These are phyloP conservation scores for Exophiala lecanii-corni DNA, from an alignment of 2,329 filamentous ascomycete genomes.

Conservation along the genomic window DNA sequence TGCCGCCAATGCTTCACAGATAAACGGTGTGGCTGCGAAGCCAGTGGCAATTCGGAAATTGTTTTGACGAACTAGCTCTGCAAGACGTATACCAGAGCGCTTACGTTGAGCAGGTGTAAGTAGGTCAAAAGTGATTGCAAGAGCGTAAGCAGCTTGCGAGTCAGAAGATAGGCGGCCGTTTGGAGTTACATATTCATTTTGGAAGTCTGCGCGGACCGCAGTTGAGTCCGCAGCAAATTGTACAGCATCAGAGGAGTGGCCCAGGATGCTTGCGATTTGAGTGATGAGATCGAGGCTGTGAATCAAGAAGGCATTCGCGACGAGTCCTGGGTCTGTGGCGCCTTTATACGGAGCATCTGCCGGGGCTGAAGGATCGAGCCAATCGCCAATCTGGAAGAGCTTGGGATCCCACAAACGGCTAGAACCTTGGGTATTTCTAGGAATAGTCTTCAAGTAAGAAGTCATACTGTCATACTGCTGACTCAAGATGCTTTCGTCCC, in stretches of 20 bases:
- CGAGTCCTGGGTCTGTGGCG: constrained; percentile 33
- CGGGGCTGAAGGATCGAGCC: constrained; percentile 39
- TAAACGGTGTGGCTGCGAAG: constrained; percentile 33
- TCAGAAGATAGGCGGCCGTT: constrained; percentile 30
- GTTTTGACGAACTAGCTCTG: constrained; percentile 23
- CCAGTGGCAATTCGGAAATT: constrained; percentile 34
- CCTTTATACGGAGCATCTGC: constrained; percentile 32
- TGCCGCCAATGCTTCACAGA: constrained; percentile 29
- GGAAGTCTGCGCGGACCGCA: constrained; percentile 29
- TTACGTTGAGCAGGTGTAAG: constrained; percentile 17
- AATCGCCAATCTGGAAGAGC: constrained; percentile 38
- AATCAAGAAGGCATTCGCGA: constrained; percentile 38
- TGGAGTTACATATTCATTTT: constrained; percentile 30
- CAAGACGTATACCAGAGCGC: constrained; percentile 25
- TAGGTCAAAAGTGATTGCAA: constrained; percentile 29
- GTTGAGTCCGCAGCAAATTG: constrained; percentile 25
- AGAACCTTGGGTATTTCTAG: constrained; percentile 29
- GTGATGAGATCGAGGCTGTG: constrained; percentile 32
- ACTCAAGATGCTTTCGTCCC: constrained; percentile 33
- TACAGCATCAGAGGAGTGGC: constrained; percentile 20
- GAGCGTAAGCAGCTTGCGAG: constrained; percentile 32
- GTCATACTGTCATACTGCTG: constrained; percentile 35
- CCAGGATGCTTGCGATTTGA: constrained; percentile 28
- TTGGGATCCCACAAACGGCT: constrained; percentile 35
- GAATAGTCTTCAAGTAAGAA: constrained; percentile 33